Conservation (phyloP, 2,329 filamentous ascomycete species). For the Aspergillus sp. region DNA sequence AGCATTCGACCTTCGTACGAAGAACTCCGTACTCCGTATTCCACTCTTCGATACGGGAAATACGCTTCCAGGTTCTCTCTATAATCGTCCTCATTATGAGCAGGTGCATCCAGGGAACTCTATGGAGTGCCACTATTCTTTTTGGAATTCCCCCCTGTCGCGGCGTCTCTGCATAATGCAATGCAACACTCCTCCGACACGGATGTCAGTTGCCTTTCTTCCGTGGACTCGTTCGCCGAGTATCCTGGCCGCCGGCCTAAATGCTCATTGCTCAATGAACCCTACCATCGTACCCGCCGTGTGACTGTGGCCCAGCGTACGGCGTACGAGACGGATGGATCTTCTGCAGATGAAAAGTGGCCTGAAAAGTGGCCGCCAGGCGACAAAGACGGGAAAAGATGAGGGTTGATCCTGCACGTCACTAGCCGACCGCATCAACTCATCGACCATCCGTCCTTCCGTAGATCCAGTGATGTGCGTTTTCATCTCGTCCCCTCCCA, state of each 20-base stretch:
- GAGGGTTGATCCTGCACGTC: constrained; percentile 15
- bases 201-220: background rate
- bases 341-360: constrained; percentile 20
- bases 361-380: constrained; percentile 3
- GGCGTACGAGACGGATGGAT: constrained; percentile 10
- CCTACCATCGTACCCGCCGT: background rate
- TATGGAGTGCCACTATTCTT: background rate
- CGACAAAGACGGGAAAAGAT: constrained; percentile 1
- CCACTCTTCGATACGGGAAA: no score
- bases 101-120: background rate
- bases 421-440: constrained; percentile 10
- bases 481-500: background rate
- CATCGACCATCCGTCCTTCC: constrained; percentile 8
- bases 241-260: background rate
- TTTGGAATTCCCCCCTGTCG: background rate
- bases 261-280: background rate
- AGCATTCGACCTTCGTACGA: no score
- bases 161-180: constrained; percentile 1
- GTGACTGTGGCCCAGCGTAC: constrained; percentile 5
- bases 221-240: background rate
- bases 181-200: constrained; percentile 4
- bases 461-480: constrained; percentile 10
- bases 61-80: background rate
- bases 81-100: background rate
- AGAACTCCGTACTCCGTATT: no score